Base-by-base conservation (phyloP, 805 yeast genomes). In the Schwanniomyces vanrijiae region DNA sequence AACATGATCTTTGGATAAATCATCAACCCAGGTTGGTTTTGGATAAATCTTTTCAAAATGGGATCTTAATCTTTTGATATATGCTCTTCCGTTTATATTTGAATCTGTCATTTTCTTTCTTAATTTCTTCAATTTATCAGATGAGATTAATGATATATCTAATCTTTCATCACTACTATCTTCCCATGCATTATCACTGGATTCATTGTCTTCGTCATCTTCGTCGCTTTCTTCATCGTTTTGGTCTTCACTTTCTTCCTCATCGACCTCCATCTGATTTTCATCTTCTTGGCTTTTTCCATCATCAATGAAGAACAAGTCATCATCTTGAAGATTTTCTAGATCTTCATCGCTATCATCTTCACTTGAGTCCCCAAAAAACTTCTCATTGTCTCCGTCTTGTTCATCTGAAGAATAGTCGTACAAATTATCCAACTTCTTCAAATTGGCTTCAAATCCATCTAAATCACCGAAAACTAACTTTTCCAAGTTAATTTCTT, bases 131-230 rank as follows among this genome's bases (percentile, higher is more conserved):
- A 85, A 65, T 54, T 79, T 81, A 53, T 85, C 84, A 1, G 84
- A 70, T 1, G 78, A 64, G 13, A 73, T 60, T 25, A 94, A 66
- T 1, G 94, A 80, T 5, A 92, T 75, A 18, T 71, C 68, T 21
- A 88, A 55, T 38, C 74, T 75, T 51, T 91, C 98, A 64, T 94
- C 99, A 59, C 91, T 98, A 48, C 95, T 85, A 68, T 94, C 99
- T 13, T 65, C 65, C 99, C 99, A 94, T 18, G 76, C 80, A 28
- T 53, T 68, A 3, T 65, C 68, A 2, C 55, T 62, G 9, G 59
- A 61, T 41, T 61, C 61, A 3, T 60, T 67, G 7, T 58, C 59
- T 11, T 55, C 66, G 6, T 52, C 67, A 16, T 59, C 58, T 16
- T 66, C 75, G 1, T 58, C 62, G n/a, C 64, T 72, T 48, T 66